Evolutionary conservation across 768 basidiomycete species (phyloP), one percentile per base, ranked within the genome.

Genomic region (Xerocomellus intermedius): DNA sequence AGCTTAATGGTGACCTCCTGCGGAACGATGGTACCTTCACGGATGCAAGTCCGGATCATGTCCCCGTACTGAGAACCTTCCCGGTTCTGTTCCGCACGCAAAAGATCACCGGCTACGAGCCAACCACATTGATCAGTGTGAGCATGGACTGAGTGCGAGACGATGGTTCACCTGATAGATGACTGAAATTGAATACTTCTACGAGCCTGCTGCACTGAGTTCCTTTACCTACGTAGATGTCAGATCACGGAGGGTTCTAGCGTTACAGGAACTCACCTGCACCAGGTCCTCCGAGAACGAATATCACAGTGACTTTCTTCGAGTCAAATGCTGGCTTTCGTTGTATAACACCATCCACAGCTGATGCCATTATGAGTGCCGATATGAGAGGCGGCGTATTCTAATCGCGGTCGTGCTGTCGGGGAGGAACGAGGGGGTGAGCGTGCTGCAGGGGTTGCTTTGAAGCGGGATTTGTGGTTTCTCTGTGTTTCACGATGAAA

Each of bases 1-100:
- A 99, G 85, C 74, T 93, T 95, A 71, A 98, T 83, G 30, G 97
- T 99, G 56, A 99, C 90, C 69, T 97, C 89, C 87, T 91, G 92
- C 13, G 97, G 96, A 10, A 98, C 97, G 66, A 99, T 95, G 56
- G 76, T 84, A 44, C 97, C 97, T 73, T 94, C 95, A 48, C 78
- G 82, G 70, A 99, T 98, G 75, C 86, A 90, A 14, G 81, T 86
- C 60, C 82, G 86, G 70, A 98, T 99, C 65, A 98, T 75, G 26
- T 83, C 76, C 30, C 94, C 94, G 63, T 87, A 90, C 56, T 86
- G 65, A 1, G 93, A 95, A 42, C 90, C 89, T 53, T 87, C 83
- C 42, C 95, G 86, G 55, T 84, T 76, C 74, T 98, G 95, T 68
- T 99, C 97, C 9, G 90, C 94, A 57, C 97, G 90, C 21, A 98